Percentiles rank a stretch among this genome's conserved stretches.
Conservation (phyloP, 2,329 filamentous ascomycete species). For the Didymella glomerata region DNA sequence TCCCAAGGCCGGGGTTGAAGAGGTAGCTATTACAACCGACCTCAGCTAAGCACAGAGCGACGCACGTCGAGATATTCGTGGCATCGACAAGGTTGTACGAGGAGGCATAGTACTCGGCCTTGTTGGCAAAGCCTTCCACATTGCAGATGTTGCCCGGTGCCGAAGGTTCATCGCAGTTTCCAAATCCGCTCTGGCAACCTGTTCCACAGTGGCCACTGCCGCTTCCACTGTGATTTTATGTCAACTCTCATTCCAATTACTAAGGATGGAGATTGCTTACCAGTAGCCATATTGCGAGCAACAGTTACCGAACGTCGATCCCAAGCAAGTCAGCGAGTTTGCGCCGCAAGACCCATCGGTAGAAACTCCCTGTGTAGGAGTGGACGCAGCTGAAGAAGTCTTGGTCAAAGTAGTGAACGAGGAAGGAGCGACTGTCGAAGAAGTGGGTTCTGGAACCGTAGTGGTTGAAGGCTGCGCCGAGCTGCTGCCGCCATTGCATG, state of each 20-base stretch:
- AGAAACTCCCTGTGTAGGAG: constrained; percentile 10
- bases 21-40: constrained; percentile 25
- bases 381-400: constrained; percentile 8
- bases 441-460: neutral
- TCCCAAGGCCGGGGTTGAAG: constrained; percentile 19
- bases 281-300: constrained; percentile 22
- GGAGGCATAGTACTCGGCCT: constrained; percentile 26
- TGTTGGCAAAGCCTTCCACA: constrained; percentile 26
- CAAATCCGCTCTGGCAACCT: constrained; percentile 32
- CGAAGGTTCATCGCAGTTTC: constrained; percentile 18
- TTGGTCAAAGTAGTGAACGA: constrained; percentile 16
- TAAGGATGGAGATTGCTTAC: constrained; percentile 1
- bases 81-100: constrained; percentile 26
- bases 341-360: constrained; percentile 14
- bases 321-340: constrained; percentile 13
- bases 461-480: constrained; percentile 5
- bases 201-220: constrained; percentile 33
- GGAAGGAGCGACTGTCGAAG: constrained; percentile 10
- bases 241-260: neutral
- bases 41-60: constrained; percentile 23
- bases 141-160: constrained; percentile 17
- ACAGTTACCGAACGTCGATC: constrained; percentile 18
- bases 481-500: constrained; percentile 22
- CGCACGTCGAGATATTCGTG: constrained; percentile 23
- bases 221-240: constrained; percentile 5